These are phyloP conservation scores for Taiozyma sp. DNA, from an alignment of 1,139 yeast species.

Conservation along the genomic window DNA sequence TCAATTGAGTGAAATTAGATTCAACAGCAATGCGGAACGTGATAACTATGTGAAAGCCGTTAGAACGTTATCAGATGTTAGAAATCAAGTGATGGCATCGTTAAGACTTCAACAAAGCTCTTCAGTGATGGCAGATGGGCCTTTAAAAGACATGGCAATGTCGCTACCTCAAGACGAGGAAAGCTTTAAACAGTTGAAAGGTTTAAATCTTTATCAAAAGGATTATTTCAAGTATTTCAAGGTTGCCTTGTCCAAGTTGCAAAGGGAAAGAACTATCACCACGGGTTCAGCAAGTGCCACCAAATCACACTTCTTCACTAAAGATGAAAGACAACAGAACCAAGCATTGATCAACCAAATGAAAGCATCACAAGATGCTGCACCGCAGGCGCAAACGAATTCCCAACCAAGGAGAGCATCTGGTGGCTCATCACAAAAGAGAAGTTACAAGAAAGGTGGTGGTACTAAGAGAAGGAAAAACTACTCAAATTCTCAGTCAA, in stretches of 20 bases:
- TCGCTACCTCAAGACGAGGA: constrained; percentile 46
- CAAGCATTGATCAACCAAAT: constrained; percentile 7
- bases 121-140: constrained; percentile 41
- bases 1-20: constrained; percentile 20
- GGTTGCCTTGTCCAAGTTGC: constrained; percentile 34
- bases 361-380: constrained; percentile 6
- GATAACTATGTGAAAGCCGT: constrained; percentile 24
- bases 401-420: neutral
- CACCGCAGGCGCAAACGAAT: constrained; percentile 1
- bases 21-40: constrained; percentile 24
- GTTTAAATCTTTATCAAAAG: constrained; percentile 35
- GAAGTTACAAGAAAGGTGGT: neutral
- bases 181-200: constrained; percentile 43
- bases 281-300: constrained; percentile 5
- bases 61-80: constrained; percentile 38
- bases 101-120: constrained; percentile 35
- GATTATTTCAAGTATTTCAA: constrained; percentile 45
- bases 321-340: constrained; percentile 8
- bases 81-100: constrained; percentile 40
- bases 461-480: neutral
- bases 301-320: constrained; percentile 14
- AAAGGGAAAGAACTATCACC: neutral
- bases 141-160: constrained; percentile 50
- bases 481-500: neutral
- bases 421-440: neutral